Base-by-base conservation (phyloP, 129 eudicot genomes). In the Artemisia annua region DNA sequence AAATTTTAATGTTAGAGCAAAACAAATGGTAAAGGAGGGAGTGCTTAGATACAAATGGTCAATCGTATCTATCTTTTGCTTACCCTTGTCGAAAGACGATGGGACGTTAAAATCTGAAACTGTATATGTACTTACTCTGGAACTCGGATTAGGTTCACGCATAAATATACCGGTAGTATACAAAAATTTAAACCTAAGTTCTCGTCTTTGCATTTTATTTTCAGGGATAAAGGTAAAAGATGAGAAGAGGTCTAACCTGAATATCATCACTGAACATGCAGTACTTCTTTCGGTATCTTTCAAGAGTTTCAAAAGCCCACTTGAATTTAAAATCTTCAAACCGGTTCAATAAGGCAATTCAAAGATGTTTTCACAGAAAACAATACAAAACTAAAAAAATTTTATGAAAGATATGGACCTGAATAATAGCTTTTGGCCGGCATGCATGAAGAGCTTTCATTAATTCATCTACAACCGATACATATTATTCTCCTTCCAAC, bases 211-310 rank as follows among this genome's bases (percentile, higher is more conserved):
- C 22, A 20, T 20, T 20, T 20, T 20, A 20, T 20, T 20, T 20
- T 30, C 39, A 30, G 5, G 39, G 39, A 30, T 30, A 30, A 30
- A 30, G 39, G 39, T 30, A 30, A 30, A 30, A 30, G 39, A 30
- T 30, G 39, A 30, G 39, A 30, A 2, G 56, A n/a, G 60, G 28
- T 39, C 71, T 49, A 55, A 93, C 98, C 88, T 93, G 98, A 71
- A 93, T 83, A 76, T 93, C 98, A 87, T 93, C 96, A 69, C 87
- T 93, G 74, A 93, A 93, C 96, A 93, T 89, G 85, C 96, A 93
- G 67, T 83, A 85, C 75, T 80, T 85, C 56, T 53, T 86, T 69
- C 96, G 85, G 80, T 89, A 93, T 48, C 98, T 87, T 57, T 89
- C 69, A 68, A 93, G 92, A 53, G 96, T 89, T 80, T 89, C 95